Conservation (phyloP, 2,329 filamentous ascomycete genomes). For the Penicillium palitans region DNA sequence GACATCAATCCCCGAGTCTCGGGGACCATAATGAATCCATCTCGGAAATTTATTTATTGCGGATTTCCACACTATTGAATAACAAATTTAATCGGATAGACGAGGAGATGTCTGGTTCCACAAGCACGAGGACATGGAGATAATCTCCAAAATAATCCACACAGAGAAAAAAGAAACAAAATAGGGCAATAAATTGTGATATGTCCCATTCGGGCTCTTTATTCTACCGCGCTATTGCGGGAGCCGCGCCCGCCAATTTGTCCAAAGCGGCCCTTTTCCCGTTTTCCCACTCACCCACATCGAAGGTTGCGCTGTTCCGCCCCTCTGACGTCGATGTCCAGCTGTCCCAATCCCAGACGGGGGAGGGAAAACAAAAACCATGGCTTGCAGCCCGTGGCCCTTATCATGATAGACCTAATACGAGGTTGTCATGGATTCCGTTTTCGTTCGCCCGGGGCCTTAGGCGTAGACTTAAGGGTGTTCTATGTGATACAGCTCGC, state of each 20-base stretch:
- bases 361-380: not conserved
- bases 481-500: constrained; percentile 20
- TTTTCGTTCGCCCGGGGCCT: not conserved
- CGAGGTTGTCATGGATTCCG: not conserved
- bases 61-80: constrained; percentile 3
- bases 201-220: constrained; percentile 19
- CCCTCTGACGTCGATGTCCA: constrained; percentile 33
- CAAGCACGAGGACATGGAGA: not conserved
- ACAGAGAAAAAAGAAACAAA: not conserved
- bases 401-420: not conserved
- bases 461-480: constrained; percentile 1
- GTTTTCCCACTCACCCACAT: not conserved
- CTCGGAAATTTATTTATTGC: constrained; percentile 5
- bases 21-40: constrained; percentile 6
- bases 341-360: constrained; percentile 10
- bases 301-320: constrained; percentile 16
- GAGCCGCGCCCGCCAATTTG: constrained; percentile 28
- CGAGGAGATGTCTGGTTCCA: not conserved
- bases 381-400: constrained; percentile 15
- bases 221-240: constrained; percentile 27
- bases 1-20: constrained; percentile 2
- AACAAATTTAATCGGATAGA: not conserved
- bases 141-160: not conserved
- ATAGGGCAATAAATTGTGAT: constrained; percentile 20
- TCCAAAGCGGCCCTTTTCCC: constrained; percentile 1